Evolutionary conservation across 345 rosid genomes (phyloP).

Genomic region (Salix suchowensis): DNA sequence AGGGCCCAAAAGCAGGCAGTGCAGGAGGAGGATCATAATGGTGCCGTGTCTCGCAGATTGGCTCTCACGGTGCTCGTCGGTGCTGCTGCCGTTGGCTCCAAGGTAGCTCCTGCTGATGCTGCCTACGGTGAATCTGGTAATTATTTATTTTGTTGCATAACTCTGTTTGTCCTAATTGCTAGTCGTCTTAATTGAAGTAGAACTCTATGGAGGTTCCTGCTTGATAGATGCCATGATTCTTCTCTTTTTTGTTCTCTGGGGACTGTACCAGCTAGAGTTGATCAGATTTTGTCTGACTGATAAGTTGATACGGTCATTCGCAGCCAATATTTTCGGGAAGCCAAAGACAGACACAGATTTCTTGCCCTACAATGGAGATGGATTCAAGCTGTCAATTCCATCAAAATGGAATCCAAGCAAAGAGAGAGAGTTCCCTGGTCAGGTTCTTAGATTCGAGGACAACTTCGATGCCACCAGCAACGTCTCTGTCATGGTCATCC

Average conservation of each 20-base stretch:
- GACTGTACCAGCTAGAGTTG: neutral
- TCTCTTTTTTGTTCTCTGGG: too few relatives aligned
- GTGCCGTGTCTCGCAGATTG: slow-evolving; percentile 61
- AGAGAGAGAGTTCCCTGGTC: slow-evolving; percentile 85
- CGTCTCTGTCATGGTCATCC: slow-evolving; percentile 56
- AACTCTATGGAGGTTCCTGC: too few relatives aligned
- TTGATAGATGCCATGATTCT: too few relatives aligned
- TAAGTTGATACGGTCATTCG: slow-evolving; percentile 9
- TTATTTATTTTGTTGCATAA: too few relatives aligned
- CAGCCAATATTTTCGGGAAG: slow-evolving; percentile 91
- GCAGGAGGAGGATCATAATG: slow-evolving; percentile 28
- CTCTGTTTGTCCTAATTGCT: too few relatives aligned
- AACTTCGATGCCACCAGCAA: slow-evolving; percentile 70
- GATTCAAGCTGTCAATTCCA: slow-evolving; percentile 73
- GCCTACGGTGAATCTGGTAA: slow-evolving; percentile 96
- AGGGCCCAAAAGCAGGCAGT: slow-evolving; percentile 55
- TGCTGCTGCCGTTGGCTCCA: slow-evolving; percentile 73
- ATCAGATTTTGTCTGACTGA: neutral
- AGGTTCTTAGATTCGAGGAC: slow-evolving; percentile 83
- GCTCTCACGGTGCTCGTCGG: slow-evolving; percentile 78
- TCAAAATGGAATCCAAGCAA: slow-evolving; percentile 97
- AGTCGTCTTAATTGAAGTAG: too few relatives aligned
- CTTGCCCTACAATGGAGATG: slow-evolving; percentile 59
- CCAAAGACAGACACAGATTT: slow-evolving; percentile 81
- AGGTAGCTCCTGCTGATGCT: slow-evolving; percentile 89